phyloP scores from a whole-genome alignment of 2,329 filamentous ascomycete species.

The Esteya vermicola region DNA sequence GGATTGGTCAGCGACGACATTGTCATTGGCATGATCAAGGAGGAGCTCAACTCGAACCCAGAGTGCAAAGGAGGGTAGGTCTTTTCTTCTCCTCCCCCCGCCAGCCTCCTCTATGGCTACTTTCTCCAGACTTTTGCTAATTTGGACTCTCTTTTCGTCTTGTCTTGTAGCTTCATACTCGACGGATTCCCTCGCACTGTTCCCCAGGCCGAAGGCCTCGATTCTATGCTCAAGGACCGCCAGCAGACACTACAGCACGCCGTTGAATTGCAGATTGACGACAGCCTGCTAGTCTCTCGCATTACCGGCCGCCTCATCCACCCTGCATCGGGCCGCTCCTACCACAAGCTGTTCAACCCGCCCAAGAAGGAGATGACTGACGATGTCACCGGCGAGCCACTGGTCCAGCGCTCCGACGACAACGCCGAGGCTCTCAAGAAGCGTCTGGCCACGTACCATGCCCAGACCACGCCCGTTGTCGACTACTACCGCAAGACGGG shows the following conservation, averaged over 20 bases:
- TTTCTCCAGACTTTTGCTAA: not conserved
- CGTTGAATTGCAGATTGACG: conserved; percentile 93
- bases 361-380: conserved; percentile 91
- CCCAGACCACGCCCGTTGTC: conserved; percentile 84
- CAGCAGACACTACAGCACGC: conserved; percentile 85
- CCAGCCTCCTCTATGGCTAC: not conserved
- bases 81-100: conserved; percentile 10
- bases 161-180: conserved; percentile 71
- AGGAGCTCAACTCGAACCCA: conserved; percentile 81
- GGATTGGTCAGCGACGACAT: conserved; percentile 97
- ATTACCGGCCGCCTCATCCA: conserved; percentile 95
- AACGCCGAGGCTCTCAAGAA: conserved; percentile 94
- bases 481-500: conserved; percentile 94
- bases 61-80: conserved; percentile 90
- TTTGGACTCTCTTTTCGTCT: not conserved
- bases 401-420: conserved; percentile 93
- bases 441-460: conserved; percentile 83
- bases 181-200: conserved; percentile 98
- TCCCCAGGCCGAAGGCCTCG: conserved; percentile 84
- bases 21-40: conserved; percentile 99
- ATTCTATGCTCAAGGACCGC: conserved; percentile 71
- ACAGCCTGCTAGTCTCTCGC: conserved; percentile 79
- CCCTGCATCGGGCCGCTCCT: conserved; percentile 88
- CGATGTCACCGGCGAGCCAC: conserved; percentile 88
- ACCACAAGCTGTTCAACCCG: conserved; percentile 98